Base-by-base conservation (phyloP, 441 rosid species). In the Populus hybrid region DNA sequence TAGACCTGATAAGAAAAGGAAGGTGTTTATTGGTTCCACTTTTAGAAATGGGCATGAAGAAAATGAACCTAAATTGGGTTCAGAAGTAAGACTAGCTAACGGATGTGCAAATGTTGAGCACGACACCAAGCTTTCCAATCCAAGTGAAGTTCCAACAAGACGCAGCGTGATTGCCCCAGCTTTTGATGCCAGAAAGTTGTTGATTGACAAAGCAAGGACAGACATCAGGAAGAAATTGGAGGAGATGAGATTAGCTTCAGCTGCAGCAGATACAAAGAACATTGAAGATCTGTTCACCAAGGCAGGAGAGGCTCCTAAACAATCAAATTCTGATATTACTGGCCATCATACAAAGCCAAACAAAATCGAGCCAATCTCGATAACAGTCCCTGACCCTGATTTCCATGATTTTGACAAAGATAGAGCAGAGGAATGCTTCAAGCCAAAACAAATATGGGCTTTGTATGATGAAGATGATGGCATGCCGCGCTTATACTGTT, bases 381-480 rank as follows among this genome's bases (percentile, higher is more conserved):
- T 95, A 77, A 89, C 87, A 38, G 99, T 94, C 12, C 99, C 98
- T 64, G 99, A 95, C 83, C 86, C 98, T 0, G 99, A 95, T 78
- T 95, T 95, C 85, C 99, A 93, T 83, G 97, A 95, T 79, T 95
- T 95, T 66, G 99, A 94, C 84, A 90, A 88, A 72, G 94, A 91
- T 82, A 87, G 99, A 82, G 85, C 97, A 1, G 99, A 95, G 86
- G 97, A 94, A 78, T 85, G 93, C 90, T 95, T 95, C 87, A 84
- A 90, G 84, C 95, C 98, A n/a, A 94, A 93, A 87, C 98, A 95
- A 72, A 91, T 95, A 86, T 95, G 99, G 99, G 99, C 99, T 32
- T 78, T 94, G 46, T 95, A 95, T 77, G 99, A 95, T 64, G 99
- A 95, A 83, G 99, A 94, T 68, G 99, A 95, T 35, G 99, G 98